phyloP scores from a whole-genome alignment of 2,329 filamentous ascomycete genomes.

The Ramularia endophylla region DNA sequence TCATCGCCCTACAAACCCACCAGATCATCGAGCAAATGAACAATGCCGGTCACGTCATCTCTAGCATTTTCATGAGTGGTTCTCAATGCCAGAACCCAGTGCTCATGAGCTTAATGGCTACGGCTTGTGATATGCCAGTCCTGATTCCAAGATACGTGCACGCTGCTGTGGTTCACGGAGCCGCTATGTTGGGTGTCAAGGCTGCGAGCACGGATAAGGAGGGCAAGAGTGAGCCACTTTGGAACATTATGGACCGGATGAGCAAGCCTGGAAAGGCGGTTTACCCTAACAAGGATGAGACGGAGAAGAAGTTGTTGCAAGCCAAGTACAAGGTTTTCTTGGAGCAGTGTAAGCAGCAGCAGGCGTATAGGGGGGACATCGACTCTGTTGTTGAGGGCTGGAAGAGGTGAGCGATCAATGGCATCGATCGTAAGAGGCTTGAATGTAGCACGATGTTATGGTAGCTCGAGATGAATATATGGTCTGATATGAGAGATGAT shows the following conservation, averaged over 20 bases:
- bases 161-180: conserved; percentile 94
- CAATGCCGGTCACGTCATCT: conserved; percentile 75
- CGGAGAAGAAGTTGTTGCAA: conserved; percentile 72
- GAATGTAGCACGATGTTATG: too few species aligned
- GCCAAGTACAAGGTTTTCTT: conserved; percentile 96
- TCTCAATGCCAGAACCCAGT: conserved; percentile 95
- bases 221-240: conserved; percentile 78
- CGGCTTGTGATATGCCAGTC: conserved; percentile 85
- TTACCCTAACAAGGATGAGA: conserved; percentile 62
- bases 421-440: too few species aligned
- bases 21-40: conserved; percentile 98
- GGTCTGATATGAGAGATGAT: too few species aligned
- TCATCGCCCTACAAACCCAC: conserved; percentile 92
- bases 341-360: conserved; percentile 83
- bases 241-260: conserved; percentile 97
- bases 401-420: conserved; percentile 17
- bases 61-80: conserved; percentile 97
- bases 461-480: too few species aligned
- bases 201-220: conserved; percentile 77
- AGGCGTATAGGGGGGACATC: conserved; percentile 71
- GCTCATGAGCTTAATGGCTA: conserved; percentile 85
- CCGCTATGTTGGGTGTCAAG: conserved; percentile 95
- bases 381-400: conserved; percentile 50
- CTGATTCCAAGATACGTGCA: conserved; percentile 91
- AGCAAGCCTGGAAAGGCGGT: conserved; percentile 87